phyloP scores from a whole-genome alignment of 2,329 filamentous ascomycete genomes.

The Hirsutella thompsonii region DNA sequence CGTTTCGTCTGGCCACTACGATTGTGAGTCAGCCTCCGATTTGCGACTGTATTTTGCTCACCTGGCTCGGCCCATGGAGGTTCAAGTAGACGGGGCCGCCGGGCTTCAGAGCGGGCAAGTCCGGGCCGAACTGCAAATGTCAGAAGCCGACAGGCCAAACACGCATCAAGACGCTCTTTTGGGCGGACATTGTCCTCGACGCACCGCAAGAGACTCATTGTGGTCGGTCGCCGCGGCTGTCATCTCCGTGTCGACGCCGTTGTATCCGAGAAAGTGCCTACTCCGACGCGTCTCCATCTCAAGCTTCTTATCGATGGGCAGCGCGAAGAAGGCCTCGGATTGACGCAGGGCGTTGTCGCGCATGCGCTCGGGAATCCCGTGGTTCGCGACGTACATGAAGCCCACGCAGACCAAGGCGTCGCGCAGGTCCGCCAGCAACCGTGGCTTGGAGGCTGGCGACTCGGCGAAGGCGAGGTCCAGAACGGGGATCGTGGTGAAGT shows the following conservation, averaged over 20 bases:
- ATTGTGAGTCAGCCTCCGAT: no score
- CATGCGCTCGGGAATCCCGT: conserved; percentile 54
- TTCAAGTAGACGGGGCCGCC: no score
- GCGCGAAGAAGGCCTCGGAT: conserved; percentile 63
- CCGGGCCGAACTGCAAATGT: no score
- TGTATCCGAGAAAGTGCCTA: background rate
- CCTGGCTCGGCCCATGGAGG: no score
- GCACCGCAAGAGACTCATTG: background rate
- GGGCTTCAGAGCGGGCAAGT: no score
- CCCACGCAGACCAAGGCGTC: conserved; percentile 72
- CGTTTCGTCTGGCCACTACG: conserved; percentile 49
- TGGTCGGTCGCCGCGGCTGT: conserved; percentile 13
- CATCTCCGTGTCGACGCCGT: background rate
- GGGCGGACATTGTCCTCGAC: no score
- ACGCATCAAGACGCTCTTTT: no score
- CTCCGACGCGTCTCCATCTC: conserved; percentile 46
- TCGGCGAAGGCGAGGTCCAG: conserved; percentile 59
- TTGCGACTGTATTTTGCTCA: no score
- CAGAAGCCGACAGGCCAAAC: no score
- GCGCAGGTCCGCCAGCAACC: conserved; percentile 58
- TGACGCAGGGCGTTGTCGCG: conserved; percentile 53
- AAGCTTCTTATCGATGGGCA: conserved; percentile 67
- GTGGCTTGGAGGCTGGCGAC: conserved; percentile 52
- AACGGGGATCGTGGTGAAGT: conserved; percentile 63
- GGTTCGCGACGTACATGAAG: conserved; percentile 75